Conservation (phyloP, 768 basidiomycete species). For the Auricularia auricula-judae region DNA sequence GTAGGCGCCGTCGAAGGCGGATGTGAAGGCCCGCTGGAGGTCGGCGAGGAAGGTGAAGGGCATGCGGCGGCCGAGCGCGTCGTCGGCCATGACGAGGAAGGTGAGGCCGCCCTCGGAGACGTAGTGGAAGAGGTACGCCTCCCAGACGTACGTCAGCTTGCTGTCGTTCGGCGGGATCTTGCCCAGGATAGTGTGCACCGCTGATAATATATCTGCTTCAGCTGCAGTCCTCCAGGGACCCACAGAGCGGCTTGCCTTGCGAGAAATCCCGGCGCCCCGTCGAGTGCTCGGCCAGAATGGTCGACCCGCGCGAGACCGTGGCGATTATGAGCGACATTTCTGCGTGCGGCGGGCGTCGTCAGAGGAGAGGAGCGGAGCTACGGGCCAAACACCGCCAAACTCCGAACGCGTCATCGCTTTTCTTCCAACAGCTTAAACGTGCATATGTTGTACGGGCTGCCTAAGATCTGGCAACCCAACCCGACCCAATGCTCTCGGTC, state of each 20-base stretch:
- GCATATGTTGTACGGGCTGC: too few relatives aligned
- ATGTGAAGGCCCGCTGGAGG: conserved; percentile 43
- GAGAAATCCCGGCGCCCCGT: conserved; percentile 78
- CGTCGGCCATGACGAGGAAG: conserved; percentile 92
- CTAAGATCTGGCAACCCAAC: too few relatives aligned
- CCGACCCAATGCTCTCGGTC: too few relatives aligned
- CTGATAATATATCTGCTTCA: conserved; percentile 23
- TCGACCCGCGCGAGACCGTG: conserved; percentile 55
- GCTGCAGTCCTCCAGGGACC: neutral
- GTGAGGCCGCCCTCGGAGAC: conserved; percentile 79
- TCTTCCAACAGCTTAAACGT: too few relatives aligned
- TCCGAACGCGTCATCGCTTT: too few relatives aligned
- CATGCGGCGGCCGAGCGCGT: conserved; percentile 86
- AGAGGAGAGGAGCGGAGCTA: too few relatives aligned
- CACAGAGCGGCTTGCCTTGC: conserved; percentile 43
- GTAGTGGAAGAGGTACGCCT: conserved; percentile 91
- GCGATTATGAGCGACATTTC: conserved; percentile 57
- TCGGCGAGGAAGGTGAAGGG: conserved; percentile 90
- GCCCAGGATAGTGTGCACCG: conserved; percentile 78
- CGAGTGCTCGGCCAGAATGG: conserved; percentile 81
- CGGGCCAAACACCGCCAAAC: too few relatives aligned
- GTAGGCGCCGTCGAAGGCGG: neutral
- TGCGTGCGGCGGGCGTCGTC: neutral
- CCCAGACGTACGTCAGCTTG: conserved; percentile 82
- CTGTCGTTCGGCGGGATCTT: conserved; percentile 91